Conservation (phyloP, 495 filamentous ascomycete species). For the Patellaria atrata region DNA sequence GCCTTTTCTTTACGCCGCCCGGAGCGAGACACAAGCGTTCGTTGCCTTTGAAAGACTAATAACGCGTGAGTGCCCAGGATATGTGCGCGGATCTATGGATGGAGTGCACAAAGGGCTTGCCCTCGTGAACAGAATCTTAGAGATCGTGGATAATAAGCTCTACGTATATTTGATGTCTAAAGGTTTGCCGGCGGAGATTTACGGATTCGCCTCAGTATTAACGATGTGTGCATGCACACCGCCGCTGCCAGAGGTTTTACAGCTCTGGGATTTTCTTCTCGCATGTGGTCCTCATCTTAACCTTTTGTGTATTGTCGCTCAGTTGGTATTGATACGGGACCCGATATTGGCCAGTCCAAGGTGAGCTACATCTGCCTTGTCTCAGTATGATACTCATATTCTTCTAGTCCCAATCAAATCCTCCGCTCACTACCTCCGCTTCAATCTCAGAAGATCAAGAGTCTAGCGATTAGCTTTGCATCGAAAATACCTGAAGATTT, state of each 20-base stretch:
- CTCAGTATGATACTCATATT: slow-evolving; percentile 4
- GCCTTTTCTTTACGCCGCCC: slow-evolving; percentile 88
- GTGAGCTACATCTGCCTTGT: slow-evolving; percentile 34
- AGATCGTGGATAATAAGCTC: slow-evolving; percentile 81
- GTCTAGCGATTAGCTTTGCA: slow-evolving; percentile 61
- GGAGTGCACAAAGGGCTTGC: slow-evolving; percentile 85
- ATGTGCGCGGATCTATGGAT: slow-evolving; percentile 92
- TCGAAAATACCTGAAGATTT: slow-evolving; percentile 77
- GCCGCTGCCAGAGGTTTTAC: slow-evolving; percentile 85
- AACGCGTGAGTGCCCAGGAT: slow-evolving; percentile 79
- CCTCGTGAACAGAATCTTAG: slow-evolving; percentile 78
- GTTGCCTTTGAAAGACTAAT: slow-evolving; percentile 80
- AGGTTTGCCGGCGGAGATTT: slow-evolving; percentile 80
- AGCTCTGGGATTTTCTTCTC: slow-evolving; percentile 96
- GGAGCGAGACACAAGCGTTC: slow-evolving; percentile 89
- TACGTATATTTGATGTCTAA: slow-evolving; percentile 69
- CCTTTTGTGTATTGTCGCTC: slow-evolving; percentile 93
- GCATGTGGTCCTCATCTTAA: slow-evolving; percentile 92
- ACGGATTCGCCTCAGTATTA: slow-evolving; percentile 92
- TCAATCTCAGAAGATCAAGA: slow-evolving; percentile 67
- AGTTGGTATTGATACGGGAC: slow-evolving; percentile 77
- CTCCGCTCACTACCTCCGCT: slow-evolving; percentile 80
- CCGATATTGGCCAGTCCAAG: slow-evolving; percentile 67
- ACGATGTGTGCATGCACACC: slow-evolving; percentile 94
- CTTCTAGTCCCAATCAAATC: slow-evolving; percentile 69